These are phyloP conservation scores for Thielaviopsis populi DNA, from an alignment of 2,329 filamentous ascomycete species.

Conservation along the genomic window DNA sequence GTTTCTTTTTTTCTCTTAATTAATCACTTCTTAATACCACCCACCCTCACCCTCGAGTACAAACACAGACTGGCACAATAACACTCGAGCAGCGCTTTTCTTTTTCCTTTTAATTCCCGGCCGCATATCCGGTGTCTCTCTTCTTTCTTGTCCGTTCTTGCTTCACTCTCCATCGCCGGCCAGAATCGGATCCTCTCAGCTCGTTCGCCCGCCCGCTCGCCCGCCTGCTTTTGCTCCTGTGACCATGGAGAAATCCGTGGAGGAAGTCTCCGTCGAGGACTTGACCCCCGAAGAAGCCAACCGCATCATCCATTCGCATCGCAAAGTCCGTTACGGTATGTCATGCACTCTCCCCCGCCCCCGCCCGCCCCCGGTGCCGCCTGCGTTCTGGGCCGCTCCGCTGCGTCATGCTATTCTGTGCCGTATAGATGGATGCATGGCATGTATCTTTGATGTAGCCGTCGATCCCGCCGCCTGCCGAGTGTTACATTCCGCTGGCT, in stretches of 20 bases:
- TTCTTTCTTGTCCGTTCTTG: background rate
- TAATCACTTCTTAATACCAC: conserved; percentile 2
- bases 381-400: background rate
- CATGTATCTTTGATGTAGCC: background rate
- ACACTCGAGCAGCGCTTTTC: conserved; percentile 3
- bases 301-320: conserved; percentile 53
- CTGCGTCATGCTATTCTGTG: background rate
- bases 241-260: conserved; percentile 19
- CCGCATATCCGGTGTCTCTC: background rate
- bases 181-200: background rate
- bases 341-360: conserved; percentile 15
- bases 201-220: background rate
- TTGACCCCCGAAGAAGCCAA: conserved; percentile 50
- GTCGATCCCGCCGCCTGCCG: background rate
- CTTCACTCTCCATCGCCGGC: background rate
- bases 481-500: background rate
- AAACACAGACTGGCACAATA: conserved; percentile 8
- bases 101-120: background rate
- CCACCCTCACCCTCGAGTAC: background rate
- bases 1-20: conserved; percentile 9
- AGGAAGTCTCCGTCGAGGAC: conserved; percentile 36
- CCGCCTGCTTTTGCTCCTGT: background rate
- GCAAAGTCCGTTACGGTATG: conserved; percentile 54
- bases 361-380: background rate
- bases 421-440: background rate